phyloP scores from a whole-genome alignment of 805 yeast species.

The Jamesozyma rosinii region DNA sequence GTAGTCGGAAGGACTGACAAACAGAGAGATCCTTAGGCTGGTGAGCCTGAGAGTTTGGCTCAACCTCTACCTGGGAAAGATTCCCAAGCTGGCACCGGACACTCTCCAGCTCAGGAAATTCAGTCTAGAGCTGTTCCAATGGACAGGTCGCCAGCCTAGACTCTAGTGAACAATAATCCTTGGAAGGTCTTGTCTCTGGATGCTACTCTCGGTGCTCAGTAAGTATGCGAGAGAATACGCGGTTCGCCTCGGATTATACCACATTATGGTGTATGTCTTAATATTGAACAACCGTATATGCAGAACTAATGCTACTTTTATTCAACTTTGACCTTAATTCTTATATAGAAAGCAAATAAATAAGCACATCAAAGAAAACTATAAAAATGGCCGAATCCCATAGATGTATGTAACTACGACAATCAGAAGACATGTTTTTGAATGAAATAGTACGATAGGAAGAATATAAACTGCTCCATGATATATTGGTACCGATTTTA shows the following conservation, averaged over 20 bases:
- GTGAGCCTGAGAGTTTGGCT: too few relatives aligned
- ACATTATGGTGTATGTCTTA: neutral
- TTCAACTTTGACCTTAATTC: too few relatives aligned
- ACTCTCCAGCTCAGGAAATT: too few relatives aligned
- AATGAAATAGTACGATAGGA: neutral
- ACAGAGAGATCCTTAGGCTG: too few relatives aligned
- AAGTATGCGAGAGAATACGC: neutral
- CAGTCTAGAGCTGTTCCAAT: too few relatives aligned
- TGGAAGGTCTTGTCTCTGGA: too few relatives aligned
- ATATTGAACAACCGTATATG: neutral
- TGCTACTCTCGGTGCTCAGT: neutral
- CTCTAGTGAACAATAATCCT: too few relatives aligned
- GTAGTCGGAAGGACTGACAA: too few relatives aligned
- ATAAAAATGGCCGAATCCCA: conserved; percentile 83
- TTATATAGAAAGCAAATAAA: conserved; percentile 4
- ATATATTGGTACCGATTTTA: too few relatives aligned
- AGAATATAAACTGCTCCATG: neutral
- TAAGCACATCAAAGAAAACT: conserved; percentile 21
- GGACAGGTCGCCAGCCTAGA: too few relatives aligned
- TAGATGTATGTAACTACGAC: conserved; percentile 67
- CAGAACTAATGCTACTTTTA: neutral
- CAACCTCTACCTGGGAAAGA: too few relatives aligned
- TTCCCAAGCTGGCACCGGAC: too few relatives aligned
- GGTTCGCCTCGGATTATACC: neutral
- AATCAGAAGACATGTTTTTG: neutral